Conservation (phyloP, 495 filamentous ascomycete genomes). For the Cairneyella variabilis region DNA sequence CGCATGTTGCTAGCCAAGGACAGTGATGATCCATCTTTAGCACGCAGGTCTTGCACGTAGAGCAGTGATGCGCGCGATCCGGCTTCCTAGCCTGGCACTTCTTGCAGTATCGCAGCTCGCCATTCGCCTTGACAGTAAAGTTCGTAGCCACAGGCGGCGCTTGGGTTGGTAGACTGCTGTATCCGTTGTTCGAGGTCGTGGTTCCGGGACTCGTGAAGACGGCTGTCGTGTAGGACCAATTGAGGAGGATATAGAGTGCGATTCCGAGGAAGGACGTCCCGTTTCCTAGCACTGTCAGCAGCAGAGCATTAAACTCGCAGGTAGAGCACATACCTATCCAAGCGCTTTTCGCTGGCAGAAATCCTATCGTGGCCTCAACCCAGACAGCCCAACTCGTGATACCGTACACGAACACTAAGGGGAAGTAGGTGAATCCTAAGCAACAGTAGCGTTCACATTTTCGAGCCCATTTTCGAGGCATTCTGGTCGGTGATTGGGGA, state of each 20-base stretch:
- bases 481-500: constrained; percentile 22
- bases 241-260: constrained; percentile 71
- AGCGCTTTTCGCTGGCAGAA: constrained; percentile 46
- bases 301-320: constrained; percentile 1
- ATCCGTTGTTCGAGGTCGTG: constrained; percentile 39
- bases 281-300: constrained; percentile 30
- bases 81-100: constrained; percentile 93
- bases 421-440: constrained; percentile 74
- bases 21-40: constrained; percentile 99
- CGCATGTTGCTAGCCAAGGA: constrained; percentile 94
- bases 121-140: constrained; percentile 87
- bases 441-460: constrained; percentile 84
- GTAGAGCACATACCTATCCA: constrained; percentile 61
- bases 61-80: constrained; percentile 95
- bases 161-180: constrained; percentile 47
- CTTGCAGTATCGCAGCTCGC: constrained; percentile 86
- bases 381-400: constrained; percentile 87
- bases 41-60: constrained; percentile 85
- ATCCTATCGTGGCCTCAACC: constrained; percentile 75
- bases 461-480: constrained; percentile 57
- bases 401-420: constrained; percentile 83
- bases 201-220: constrained; percentile 88
- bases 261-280: constrained; percentile 55
- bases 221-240: constrained; percentile 83
- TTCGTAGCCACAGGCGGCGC: constrained; percentile 55